These are phyloP conservation scores for Linnemannia exigua DNA, from an alignment of 192 early-diverging fungal species.

Conservation along the genomic window DNA sequence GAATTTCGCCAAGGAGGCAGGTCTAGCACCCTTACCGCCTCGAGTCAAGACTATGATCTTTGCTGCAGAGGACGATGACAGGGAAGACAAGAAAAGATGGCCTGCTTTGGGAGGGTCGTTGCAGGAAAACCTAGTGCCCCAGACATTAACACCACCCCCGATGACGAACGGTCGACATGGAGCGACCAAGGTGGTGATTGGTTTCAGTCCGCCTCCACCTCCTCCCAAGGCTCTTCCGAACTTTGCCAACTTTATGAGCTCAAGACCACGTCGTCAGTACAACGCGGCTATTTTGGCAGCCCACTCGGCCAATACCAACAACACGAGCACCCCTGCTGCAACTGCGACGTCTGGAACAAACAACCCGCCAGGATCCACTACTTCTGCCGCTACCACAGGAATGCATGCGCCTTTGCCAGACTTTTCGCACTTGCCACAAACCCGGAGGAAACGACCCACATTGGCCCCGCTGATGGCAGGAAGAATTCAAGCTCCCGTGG, in stretches of 20 bases:
- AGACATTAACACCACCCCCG: not conserved
- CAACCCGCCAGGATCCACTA: not conserved
- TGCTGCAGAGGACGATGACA: conserved; percentile 12
- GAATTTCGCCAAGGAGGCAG: conserved; percentile 50
- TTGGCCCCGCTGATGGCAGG: conserved; percentile 2
- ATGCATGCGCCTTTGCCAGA: conserved; percentile 1
- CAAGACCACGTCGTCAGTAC: conserved; percentile 11
- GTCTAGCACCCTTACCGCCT: conserved; percentile 33
- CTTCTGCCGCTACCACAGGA: not conserved
- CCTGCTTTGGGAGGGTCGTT: not conserved
- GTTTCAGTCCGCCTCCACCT: conserved; percentile 20
- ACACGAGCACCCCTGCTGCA: not conserved
- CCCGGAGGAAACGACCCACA: conserved; percentile 5
- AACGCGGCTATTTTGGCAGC: conserved; percentile 13
- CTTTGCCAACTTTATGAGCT: conserved; percentile 16
- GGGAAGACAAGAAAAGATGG: not conserved
- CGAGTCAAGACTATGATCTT: conserved; percentile 9
- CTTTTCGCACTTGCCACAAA: conserved; percentile 22
- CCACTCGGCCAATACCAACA: not conserved
- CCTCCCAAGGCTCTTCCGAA: conserved; percentile 15
- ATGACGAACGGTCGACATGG: not conserved
- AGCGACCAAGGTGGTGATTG: conserved; percentile 6
- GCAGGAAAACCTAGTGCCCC: not conserved
- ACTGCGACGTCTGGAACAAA: not conserved
- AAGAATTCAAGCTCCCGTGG: not conserved